Evolutionary conservation across 2,329 filamentous ascomycete species (phyloP).

Genomic region (Parascedosporium putredinis): DNA sequence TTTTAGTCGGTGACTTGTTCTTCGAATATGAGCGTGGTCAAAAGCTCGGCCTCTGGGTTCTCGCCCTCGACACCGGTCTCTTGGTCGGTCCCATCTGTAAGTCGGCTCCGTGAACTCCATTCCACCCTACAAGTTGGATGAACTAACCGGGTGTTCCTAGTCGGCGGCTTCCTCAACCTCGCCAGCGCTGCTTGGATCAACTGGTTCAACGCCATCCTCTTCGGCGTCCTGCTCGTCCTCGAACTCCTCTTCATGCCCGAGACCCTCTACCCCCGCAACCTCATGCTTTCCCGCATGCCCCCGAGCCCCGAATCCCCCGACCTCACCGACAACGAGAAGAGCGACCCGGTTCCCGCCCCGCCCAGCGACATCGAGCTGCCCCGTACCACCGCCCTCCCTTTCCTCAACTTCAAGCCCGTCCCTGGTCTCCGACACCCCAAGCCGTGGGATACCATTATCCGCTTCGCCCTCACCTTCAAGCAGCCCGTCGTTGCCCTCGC

Average conservation of each 20-base stretch:
- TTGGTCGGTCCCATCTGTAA: slow-evolving; percentile 26
- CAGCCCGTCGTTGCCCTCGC: slow-evolving; percentile 33
- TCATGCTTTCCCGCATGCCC: slow-evolving; percentile 28
- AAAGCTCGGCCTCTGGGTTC: slow-evolving; percentile 45
- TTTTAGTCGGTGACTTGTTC: slow-evolving; percentile 37
- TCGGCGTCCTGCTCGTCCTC: slow-evolving; percentile 33
- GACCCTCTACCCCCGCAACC: slow-evolving; percentile 42
- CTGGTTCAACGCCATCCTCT: slow-evolving; percentile 44
- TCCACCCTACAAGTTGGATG: too few relatives aligned
- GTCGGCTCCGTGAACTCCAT: too few relatives aligned
- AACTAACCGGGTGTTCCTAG: too few relatives aligned
- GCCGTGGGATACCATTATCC: slow-evolving; percentile 31
- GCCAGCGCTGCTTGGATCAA: slow-evolving; percentile 39
- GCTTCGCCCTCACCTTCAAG: slow-evolving; percentile 36
- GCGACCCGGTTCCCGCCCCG: slow-evolving; percentile 4
- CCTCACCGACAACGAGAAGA: slow-evolving; percentile 10
- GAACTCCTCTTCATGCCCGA: slow-evolving; percentile 42
- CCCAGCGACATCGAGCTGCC: slow-evolving; percentile 15
- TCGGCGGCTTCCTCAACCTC: slow-evolving; percentile 41
- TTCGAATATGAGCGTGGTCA: slow-evolving; percentile 45
- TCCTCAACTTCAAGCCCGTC: slow-evolving; percentile 33
- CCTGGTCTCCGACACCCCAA: slow-evolving; percentile 42
- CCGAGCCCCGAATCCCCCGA: slow-evolving; percentile 4
- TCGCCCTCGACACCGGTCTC: slow-evolving; percentile 42
- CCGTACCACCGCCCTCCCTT: slow-evolving; percentile 31